Conservation (phyloP, 352 stramenopile genomes). For the Pelagophyceae sp. region DNA sequence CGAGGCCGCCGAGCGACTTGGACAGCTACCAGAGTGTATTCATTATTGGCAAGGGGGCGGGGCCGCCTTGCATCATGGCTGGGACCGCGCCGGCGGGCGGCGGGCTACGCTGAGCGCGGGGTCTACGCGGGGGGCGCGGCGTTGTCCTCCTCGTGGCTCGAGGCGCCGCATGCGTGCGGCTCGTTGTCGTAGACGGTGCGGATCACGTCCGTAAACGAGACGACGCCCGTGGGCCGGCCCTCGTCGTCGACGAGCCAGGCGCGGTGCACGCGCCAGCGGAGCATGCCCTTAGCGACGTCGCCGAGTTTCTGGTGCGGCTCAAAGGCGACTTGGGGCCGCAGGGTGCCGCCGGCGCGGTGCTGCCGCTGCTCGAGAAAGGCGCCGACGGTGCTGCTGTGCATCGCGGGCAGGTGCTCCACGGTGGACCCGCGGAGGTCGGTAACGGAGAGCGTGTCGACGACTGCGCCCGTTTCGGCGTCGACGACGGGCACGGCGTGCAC, state of each 20-base stretch:
- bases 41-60: too few relatives aligned
- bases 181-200: background rate
- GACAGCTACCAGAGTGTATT: too few relatives aligned
- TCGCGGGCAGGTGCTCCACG: background rate
- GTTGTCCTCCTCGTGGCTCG: background rate
- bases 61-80: too few relatives aligned
- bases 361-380: background rate
- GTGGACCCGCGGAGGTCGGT: background rate
- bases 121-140: too few relatives aligned
- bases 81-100: too few relatives aligned
- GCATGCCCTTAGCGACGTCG: background rate
- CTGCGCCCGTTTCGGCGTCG: background rate
- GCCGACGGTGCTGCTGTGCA: background rate
- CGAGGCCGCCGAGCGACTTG: too few relatives aligned
- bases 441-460: background rate
- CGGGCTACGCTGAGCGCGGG: too few relatives aligned
- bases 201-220: background rate
- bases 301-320: background rate
- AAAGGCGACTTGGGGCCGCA: background rate
- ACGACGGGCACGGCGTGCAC: background rate
- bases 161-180: background rate
- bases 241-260: background rate
- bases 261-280: background rate
- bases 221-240: background rate
- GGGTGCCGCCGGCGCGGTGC: too few relatives aligned